A percentile compares a stretch with the other conserved stretches of the same genome.
Evolutionary conservation across 768 basidiomycete species (phyloP).

Genomic region (Cystofilobasidium ferigula): DNA sequence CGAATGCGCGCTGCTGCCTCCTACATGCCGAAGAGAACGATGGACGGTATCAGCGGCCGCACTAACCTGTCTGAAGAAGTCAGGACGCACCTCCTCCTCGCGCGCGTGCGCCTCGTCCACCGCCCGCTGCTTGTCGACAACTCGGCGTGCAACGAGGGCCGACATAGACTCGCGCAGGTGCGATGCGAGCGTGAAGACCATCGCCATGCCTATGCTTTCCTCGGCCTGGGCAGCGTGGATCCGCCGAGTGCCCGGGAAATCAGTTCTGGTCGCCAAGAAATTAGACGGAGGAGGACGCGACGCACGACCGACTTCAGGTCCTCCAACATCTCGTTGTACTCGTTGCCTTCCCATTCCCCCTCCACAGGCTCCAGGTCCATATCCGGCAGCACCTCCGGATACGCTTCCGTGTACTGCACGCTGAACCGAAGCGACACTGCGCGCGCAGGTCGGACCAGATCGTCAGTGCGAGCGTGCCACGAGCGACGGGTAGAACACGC

Average conservation of each 20-base stretch:
- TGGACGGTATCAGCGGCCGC: background rate
- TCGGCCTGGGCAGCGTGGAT: constrained; percentile 28
- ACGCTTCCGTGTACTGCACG: constrained; percentile 66
- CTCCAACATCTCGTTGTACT: constrained; percentile 48
- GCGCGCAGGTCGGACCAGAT: background rate
- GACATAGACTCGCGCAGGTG: constrained; percentile 70
- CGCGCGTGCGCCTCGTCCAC: constrained; percentile 64
- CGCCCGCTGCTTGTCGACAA: constrained; percentile 48
- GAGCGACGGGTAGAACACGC: constrained; percentile 30
- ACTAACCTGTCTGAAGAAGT: constrained; percentile 5
- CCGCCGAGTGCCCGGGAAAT: background rate
- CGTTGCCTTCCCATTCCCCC: constrained; percentile 46
- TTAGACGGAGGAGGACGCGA: background rate
- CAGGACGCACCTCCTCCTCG: constrained; percentile 53
- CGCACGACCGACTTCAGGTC: constrained; percentile 44
- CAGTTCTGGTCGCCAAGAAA: background rate
- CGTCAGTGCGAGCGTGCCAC: background rate
- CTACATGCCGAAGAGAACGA: constrained; percentile 40
- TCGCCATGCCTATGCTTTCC: constrained; percentile 57
- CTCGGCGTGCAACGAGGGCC: constrained; percentile 51
- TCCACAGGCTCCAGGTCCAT: constrained; percentile 54
- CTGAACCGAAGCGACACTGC: constrained; percentile 62
- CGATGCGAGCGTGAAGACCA: constrained; percentile 89
- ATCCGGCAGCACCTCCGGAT: constrained; percentile 72
- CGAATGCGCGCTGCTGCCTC: constrained; percentile 75